Conservation (phyloP, 257 asterid species). For the Jasminum sambac region DNA sequence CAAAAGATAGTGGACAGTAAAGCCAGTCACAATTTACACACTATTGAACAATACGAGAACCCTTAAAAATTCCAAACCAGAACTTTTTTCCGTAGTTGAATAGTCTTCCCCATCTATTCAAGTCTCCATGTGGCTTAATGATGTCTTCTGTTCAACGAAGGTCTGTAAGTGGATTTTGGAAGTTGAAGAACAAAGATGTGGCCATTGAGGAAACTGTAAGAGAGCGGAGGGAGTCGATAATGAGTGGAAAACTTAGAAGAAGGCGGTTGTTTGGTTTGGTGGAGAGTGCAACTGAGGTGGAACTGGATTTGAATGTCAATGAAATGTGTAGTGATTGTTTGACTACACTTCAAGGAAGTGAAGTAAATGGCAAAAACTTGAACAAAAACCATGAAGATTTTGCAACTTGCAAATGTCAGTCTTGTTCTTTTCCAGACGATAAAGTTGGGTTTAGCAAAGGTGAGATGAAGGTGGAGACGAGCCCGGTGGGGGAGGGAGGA, state of each 20-base stretch:
- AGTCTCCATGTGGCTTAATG: conserved; percentile 40
- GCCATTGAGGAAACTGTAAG: conserved; percentile 41
- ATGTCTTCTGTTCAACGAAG: conserved; percentile 49
- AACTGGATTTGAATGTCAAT: conserved; percentile 6
- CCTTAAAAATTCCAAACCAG: conserved; percentile 22
- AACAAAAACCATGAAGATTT: neutral
- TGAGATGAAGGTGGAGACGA: neutral
- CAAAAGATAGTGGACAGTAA: conserved; percentile 20
- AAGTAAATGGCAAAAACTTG: conserved; percentile 2
- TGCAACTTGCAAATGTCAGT: neutral
- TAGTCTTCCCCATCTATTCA: conserved; percentile 18
- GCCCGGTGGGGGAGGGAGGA: conserved; percentile 18
- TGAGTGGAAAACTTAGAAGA: conserved; percentile 43
- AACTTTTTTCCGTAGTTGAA: conserved; percentile 2
- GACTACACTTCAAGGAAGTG: conserved; percentile 12
- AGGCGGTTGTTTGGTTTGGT: conserved; percentile 36
- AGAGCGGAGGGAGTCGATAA: conserved; percentile 44
- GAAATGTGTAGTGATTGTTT: conserved; percentile 16
- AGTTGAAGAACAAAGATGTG: conserved; percentile 23
- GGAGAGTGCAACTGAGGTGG: conserved; percentile 10
- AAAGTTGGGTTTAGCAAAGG: conserved; percentile 1
- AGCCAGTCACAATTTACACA: conserved; percentile 23
- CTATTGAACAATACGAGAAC: conserved; percentile 24
- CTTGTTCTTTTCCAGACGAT: conserved; percentile 22
- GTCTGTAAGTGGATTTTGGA: conserved; percentile 22